Conservation (phyloP, 2,329 filamentous ascomycete species). For the Pseudocercospora fuligena region DNA sequence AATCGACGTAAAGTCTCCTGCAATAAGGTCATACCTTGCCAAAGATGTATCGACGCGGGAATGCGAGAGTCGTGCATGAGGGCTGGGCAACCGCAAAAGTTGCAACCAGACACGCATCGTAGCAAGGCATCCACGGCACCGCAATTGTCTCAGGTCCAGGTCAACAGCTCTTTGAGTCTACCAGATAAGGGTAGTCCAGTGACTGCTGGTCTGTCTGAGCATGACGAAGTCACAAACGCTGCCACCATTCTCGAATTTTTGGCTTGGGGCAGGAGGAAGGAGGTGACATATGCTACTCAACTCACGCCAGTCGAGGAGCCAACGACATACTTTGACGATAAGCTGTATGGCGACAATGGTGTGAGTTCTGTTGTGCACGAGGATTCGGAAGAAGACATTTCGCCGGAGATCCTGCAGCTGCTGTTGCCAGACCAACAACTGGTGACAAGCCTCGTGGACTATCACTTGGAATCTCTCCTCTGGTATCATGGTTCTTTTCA, state of each 20-base stretch:
- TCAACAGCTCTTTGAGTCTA: background rate
- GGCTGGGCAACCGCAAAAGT: background rate
- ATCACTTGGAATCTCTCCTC: slow-evolving; percentile 19
- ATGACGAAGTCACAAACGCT: slow-evolving; percentile 17
- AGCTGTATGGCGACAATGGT: background rate
- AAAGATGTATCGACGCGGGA: slow-evolving; percentile 14
- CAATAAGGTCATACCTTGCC: slow-evolving; percentile 15
- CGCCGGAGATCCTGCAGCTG: slow-evolving; percentile 8
- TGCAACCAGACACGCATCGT: background rate
- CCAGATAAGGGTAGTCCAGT: background rate
- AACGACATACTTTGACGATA: background rate
- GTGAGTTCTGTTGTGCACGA: background rate
- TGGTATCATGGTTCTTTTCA: slow-evolving; percentile 23
- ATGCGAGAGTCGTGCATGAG: slow-evolving; percentile 6
- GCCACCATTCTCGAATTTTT: slow-evolving; percentile 22
- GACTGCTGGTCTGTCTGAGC: background rate
- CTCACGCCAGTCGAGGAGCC: slow-evolving; percentile 7
- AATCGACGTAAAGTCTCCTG: slow-evolving; percentile 17
- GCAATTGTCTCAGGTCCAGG: background rate
- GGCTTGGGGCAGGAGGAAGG: slow-evolving; percentile 19
- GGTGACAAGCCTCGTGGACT: slow-evolving; percentile 12
- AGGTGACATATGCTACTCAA: slow-evolving; percentile 16
- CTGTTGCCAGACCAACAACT: slow-evolving; percentile 12
- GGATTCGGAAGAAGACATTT: background rate
- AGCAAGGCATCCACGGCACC: background rate